Base-by-base conservation (phyloP, 768 basidiomycete species). In the Termitomyces bulborhizus region DNA sequence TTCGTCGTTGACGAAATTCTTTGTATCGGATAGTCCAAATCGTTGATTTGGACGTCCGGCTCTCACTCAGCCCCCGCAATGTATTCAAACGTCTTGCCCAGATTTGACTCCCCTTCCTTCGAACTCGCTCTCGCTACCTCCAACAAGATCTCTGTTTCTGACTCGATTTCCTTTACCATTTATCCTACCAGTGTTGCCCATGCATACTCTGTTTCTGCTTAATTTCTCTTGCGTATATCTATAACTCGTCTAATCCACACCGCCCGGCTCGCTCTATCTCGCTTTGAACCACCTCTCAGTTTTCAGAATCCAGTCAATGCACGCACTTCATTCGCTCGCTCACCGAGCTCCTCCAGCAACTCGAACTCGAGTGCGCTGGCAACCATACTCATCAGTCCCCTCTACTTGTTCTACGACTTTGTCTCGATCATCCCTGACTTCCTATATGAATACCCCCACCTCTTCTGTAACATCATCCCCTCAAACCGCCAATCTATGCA, bases 351-450 rank as follows among this genome's bases (percentile, higher is more conserved):
- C 84, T 43, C 81, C 84, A 58, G 79, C 82, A 1, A 75, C 86
- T 56, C 83, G 88, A 62, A 73, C 84, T 48, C 74, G 86, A 68
- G 74, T 84, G 62, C 85, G 90, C 63, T 91, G 89, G 88, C 90
- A 90, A 72, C 89, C 89, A 61, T 92, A 90, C 69, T 71, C 74
- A 60, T 66, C 82, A 51, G 68, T 76, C 52, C 65, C 71, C 52
- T 70, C 70, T 44, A 63, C 78, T 43, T 70, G 76, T 26, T 69
- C 67, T 44, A 71, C 73, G 26, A 62, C 67, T 49, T 68, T 68
- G 48, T 66, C 76, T 56, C 69, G 69, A 57, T 78, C 80, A 43
- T 73, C 76, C 46, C 60, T 69, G 12, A 45, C 66, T 41, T 61
- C 75, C 40, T 80, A 76, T 74, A 75, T 82, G 57, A 71, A 80